A percentile compares a stretch with the other conserved stretches of the same genome.
Conservation (phyloP, 108 stramenopile genomes). For the Mediolabrus comicus region DNA sequence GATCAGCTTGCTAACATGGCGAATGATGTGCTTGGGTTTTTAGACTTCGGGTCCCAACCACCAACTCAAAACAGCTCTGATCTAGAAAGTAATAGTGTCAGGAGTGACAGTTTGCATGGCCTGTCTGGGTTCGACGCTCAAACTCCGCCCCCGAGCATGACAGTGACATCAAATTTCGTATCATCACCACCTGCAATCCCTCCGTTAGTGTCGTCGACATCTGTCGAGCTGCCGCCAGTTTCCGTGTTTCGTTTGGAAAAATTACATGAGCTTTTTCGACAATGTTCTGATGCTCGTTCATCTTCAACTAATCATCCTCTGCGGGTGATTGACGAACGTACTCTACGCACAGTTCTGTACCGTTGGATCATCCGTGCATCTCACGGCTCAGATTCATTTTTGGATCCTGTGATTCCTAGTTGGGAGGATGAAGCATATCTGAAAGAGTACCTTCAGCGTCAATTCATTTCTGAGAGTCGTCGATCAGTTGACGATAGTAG, state of each 20-base stretch:
- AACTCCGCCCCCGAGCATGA: conserved; percentile 13
- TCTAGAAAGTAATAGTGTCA: conserved; percentile 1
- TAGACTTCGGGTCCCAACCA: conserved; percentile 41
- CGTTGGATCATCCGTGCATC: conserved; percentile 84
- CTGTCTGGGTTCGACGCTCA: conserved; percentile 25
- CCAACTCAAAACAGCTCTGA: conserved; percentile 3
- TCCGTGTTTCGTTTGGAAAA: conserved; percentile 74
- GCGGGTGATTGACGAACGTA: conserved; percentile 49
- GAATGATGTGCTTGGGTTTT: conserved; percentile 43
- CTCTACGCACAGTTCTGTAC: conserved; percentile 66
- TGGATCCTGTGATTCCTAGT: conserved; percentile 84
- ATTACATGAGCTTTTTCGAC: conserved; percentile 63
- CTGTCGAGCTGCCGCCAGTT: conserved; percentile 49
- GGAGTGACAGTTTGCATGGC: conserved; percentile 2
- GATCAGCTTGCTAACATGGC: conserved; percentile 48
- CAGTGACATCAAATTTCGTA: neutral
- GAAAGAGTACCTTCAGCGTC: conserved; percentile 74
- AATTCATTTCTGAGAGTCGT: conserved; percentile 79
- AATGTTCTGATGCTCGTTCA: conserved; percentile 50
- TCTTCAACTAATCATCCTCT: conserved; percentile 44
- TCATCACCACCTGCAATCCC: conserved; percentile 2
- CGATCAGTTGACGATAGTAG: conserved; percentile 36
- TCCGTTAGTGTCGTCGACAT: conserved; percentile 11
- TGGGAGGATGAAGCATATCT: conserved; percentile 74
- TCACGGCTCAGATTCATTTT: conserved; percentile 59